These are phyloP conservation scores for Phytopythium montanum DNA, from an alignment of 352 stramenopile genomes.

Conservation along the genomic window DNA sequence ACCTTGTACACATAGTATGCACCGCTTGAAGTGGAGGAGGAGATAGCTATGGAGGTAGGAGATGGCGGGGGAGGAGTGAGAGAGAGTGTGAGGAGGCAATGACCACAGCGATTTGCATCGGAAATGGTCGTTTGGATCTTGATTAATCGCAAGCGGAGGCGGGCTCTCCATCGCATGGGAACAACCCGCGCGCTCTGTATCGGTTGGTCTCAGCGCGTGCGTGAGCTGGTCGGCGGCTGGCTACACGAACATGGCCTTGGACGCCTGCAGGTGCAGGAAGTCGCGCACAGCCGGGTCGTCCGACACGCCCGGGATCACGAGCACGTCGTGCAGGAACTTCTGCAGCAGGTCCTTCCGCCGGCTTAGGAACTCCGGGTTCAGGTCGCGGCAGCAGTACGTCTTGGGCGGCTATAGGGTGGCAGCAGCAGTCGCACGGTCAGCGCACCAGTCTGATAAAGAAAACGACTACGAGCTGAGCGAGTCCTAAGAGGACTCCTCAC, in stretches of 20 bases:
- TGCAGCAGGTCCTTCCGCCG: slow-evolving; percentile 49
- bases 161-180: not conserved
- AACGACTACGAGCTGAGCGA: not conserved
- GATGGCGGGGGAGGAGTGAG: not conserved
- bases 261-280: slow-evolving; percentile 63
- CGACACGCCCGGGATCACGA: slow-evolving; percentile 57
- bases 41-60: not conserved
- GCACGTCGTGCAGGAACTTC: slow-evolving; percentile 53
- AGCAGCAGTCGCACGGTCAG: not conserved
- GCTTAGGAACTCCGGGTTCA: slow-evolving; percentile 66
- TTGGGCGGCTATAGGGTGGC: slow-evolving; percentile 51
- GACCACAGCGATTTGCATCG: not conserved
- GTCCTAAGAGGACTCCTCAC: slow-evolving; percentile 12
- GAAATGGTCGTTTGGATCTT: not conserved
- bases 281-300: slow-evolving; percentile 49
- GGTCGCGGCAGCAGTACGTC: slow-evolving; percentile 65
- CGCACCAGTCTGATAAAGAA: not conserved
- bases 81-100: not conserved
- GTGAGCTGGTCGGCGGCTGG: not conserved
- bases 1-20: slow-evolving; percentile 5
- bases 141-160: not conserved
- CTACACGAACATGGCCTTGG: slow-evolving; percentile 61
- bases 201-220: not conserved
- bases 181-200: not conserved
- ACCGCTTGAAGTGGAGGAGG: not conserved